Percentiles rank a stretch among this genome's conserved stretches.
Evolutionary conservation across 192 early-diverging fungal species (phyloP).

Genomic region (Mortierella alpina): DNA sequence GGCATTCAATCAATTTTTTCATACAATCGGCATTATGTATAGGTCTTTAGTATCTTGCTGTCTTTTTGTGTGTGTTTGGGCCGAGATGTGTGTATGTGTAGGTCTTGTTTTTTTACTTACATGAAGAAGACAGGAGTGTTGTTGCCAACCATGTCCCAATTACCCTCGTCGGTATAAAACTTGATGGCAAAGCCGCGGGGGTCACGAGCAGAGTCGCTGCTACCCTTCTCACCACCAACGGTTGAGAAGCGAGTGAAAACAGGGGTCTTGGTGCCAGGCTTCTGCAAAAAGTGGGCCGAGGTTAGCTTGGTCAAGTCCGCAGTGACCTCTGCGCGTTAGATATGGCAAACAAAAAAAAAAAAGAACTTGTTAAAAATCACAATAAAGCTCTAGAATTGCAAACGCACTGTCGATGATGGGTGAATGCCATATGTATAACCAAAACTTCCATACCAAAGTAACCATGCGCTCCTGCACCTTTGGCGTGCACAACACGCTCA

Average conservation of each 20-base stretch:
- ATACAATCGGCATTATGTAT: not conserved
- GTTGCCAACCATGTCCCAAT: constrained; percentile 90
- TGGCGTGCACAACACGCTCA: constrained; percentile 85
- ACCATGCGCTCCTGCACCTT: constrained; percentile 83
- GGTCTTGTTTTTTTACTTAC: constrained; percentile 22
- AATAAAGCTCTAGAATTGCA: too few relatives aligned
- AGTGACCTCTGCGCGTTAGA: constrained; percentile 66
- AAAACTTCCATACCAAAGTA: constrained; percentile 61
- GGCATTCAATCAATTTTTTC: not conserved
- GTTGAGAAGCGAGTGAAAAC: constrained; percentile 86
- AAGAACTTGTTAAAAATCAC: too few relatives aligned
- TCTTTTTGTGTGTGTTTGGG: too few relatives aligned
- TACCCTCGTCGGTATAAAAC: constrained; percentile 90
- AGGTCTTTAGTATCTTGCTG: too few relatives aligned
- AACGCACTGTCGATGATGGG: too few relatives aligned
- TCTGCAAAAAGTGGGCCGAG: constrained; percentile 77
- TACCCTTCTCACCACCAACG: constrained; percentile 80
- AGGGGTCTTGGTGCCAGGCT: constrained; percentile 82
- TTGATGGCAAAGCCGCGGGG: constrained; percentile 86
- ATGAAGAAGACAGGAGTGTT: constrained; percentile 89
- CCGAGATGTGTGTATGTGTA: not conserved
- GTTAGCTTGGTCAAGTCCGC: constrained; percentile 76
- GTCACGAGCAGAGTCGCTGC: constrained; percentile 82
- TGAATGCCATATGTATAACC: not conserved
- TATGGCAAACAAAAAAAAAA: not conserved